These are phyloP conservation scores for Microascus cirrosus DNA, from an alignment of 2,329 filamentous ascomycete species.

Conservation along the genomic window DNA sequence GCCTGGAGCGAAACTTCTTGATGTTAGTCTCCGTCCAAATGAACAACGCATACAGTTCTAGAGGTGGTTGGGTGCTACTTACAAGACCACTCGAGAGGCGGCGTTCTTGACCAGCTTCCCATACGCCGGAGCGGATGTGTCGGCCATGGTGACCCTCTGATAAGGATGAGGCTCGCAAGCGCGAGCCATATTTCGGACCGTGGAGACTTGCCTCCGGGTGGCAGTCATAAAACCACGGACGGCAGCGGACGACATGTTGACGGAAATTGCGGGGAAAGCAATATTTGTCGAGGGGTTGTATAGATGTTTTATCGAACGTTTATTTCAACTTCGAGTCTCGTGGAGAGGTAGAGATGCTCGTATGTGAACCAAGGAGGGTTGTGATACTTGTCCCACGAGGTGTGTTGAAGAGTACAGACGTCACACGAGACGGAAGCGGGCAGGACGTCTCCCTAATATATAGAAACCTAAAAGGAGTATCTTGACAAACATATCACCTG, in stretches of 20 bases:
- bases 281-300: background rate
- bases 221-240: conserved; percentile 5
- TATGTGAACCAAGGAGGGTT: background rate
- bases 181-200: conserved; percentile 19
- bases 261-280: background rate
- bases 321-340: background rate
- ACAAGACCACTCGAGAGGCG: conserved; percentile 19
- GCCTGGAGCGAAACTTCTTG: conserved; percentile 20
- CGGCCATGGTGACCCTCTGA: conserved; percentile 16
- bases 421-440: background rate
- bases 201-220: conserved; percentile 21
- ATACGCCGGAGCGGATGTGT: conserved; percentile 18
- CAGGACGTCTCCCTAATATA: background rate
- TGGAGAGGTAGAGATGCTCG: background rate
- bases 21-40: background rate
- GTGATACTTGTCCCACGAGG: background rate
- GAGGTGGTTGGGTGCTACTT: conserved; percentile 10
- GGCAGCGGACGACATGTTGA: background rate
- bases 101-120: conserved; percentile 18
- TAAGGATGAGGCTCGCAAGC: conserved; percentile 24
- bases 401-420: background rate
- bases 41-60: background rate
- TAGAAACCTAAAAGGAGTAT: background rate
- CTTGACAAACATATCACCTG: background rate
- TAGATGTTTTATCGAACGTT: background rate